Base-by-base conservation (phyloP, 768 basidiomycete species). In the Lentinus tigrinus region DNA sequence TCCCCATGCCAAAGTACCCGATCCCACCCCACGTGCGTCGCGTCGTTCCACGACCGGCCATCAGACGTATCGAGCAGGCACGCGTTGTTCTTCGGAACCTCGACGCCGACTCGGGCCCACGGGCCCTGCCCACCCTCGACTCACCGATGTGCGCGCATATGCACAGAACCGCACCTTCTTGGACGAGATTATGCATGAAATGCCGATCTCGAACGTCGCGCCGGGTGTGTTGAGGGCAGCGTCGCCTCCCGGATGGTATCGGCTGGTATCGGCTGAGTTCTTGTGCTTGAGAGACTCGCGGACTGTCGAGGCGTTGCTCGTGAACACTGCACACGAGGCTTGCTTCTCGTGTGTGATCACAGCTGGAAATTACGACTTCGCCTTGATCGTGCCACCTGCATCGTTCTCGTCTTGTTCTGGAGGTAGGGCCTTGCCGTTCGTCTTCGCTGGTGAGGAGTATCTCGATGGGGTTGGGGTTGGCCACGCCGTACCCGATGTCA, bases 31-130 rank as follows among this genome's bases (percentile, higher is more conserved):
- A 89, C 0, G 82, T n/a, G n/a, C n/a, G n/a, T 80, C 0, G 93
- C 93, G 63, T 95, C 92, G 67, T 91, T 82, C 93, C 93, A 95
- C 57, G 82, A 83, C n/a, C 88, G 77, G n/a, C 81, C 85, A 26
- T 84, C 81, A 14, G 78, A 72, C 52, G 76, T 73, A 23, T 83
- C 80, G 11, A 73, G 76, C 1, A 75, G 74, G 78, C 82, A 82
- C 19, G 73, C 73, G 10, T 81, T 82, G 40, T 77, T 79, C 54
- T 92, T 75, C 1, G 92, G 91, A 11, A 94, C 90, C 70, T 95
- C 93, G 16, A 95, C 90, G 14, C 93, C 93, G 7, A 95, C n/a
- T n/a, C n/a, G n/a, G n/a, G n/a, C 90, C 93, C 93, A 95, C 0
- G 90, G 85, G 1, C 93, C 93, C 4, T 68, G 63, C 70, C 93